Conservation (phyloP, 495 filamentous ascomycete species). For the Podospora pseudocomata region DNA sequence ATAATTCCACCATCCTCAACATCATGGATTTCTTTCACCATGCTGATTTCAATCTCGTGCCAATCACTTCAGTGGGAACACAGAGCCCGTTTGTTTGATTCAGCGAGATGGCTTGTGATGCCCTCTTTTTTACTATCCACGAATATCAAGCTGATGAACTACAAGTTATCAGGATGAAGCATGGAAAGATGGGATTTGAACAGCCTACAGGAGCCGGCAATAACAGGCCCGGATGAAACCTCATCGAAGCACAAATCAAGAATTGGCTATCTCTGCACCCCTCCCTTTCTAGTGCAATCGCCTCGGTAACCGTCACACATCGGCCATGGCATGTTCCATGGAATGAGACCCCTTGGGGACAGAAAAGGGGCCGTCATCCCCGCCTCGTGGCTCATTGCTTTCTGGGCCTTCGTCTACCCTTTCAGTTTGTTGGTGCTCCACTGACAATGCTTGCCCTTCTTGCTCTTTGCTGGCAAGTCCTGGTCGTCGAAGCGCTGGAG, state of each 20-base stretch:
- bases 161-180: too few relatives aligned
- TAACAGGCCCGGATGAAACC: too few relatives aligned
- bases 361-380: not conserved
- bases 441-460: conserved; percentile 9
- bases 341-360: not conserved
- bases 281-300: not conserved
- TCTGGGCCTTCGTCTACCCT: not conserved
- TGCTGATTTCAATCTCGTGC: too few relatives aligned
- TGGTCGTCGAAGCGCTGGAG: conserved; percentile 10
- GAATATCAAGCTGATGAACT: too few relatives aligned
- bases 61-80: not conserved
- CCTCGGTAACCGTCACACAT: not conserved
- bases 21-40: not conserved
- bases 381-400: not conserved
- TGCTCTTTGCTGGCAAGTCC: conserved; percentile 15
- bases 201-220: too few relatives aligned
- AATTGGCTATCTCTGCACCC: not conserved
- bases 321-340: not conserved
- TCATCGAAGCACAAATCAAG: too few relatives aligned
- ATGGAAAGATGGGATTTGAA: too few relatives aligned
- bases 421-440: not conserved
- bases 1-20: not conserved
- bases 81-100: not conserved
- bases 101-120: not conserved
- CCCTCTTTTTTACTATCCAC: not conserved